Base-by-base conservation (phyloP, 1,139 yeast species). In the Scheffersomyces titani region DNA sequence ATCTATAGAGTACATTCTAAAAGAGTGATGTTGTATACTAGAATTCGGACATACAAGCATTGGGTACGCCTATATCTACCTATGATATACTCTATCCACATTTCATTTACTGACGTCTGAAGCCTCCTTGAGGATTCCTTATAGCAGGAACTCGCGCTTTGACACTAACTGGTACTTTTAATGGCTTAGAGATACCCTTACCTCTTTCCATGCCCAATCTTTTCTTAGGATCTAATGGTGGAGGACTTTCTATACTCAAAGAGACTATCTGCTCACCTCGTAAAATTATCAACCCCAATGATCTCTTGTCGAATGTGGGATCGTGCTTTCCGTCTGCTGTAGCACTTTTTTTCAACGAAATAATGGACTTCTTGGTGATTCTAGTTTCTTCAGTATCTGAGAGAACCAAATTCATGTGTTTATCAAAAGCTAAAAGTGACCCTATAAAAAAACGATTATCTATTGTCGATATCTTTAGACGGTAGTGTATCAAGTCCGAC, bases 241-340 rank as follows among this genome's bases (percentile, higher is more conserved):
- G 97, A 5, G 89, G 86, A 47, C 92, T 86, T 68, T 92, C 97
- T 44, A 92, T 89, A 46, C 89, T 85, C 13, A 93, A 82, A 51
- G 96, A 86, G n/a, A 94, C 86, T 40, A 94, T 85, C 62, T 89
- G 92, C 62, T 91, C 98, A 1, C 99, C 99, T 63, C 99, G 82
- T 52, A 94, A 75, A 47, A 94, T 89, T 6, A 91, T 83, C 55
- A 94, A 80, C 0, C 99, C 99, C 49, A 94, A 73, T 2, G 86
- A 76, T 57, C 98, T 77, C 68, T 87, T 89, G 57, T 87, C 88
- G 47, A 52, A 62, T 5, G 54, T 57, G 3, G 61, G 60, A 62
- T 87, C 90, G 65, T 59, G 71, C 70, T 68, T 62, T 59, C 59
- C 59, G 63, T 53, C 61, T 58, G 61, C 67, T 58, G 54, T 56